Evolutionary conservation across 2,329 filamentous ascomycete genomes (phyloP), one percentile per base, ranked within the genome.

Genomic region (Talaromyces sp.): DNA sequence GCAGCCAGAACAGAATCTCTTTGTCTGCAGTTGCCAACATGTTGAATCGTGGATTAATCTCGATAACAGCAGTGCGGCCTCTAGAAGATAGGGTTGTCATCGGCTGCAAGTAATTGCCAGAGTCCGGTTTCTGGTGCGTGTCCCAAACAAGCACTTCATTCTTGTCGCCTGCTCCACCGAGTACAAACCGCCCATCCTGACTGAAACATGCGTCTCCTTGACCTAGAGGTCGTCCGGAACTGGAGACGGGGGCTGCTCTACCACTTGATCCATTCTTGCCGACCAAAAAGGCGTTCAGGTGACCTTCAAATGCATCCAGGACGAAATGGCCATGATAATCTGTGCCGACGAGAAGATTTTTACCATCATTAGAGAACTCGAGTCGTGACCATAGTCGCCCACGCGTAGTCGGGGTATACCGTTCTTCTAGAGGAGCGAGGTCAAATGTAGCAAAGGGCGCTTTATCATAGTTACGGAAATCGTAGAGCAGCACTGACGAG

Each of bases 301-400:
- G 81, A 39, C 93, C 94, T 41, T 90, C 86, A 70, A 97, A 97
- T 1, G 93, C 89, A 70, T 99, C 94, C n/a, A 99, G 79, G 2
- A 99, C 77, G 68, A 94, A 96, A 73, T 99, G 94, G 0, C 91
- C 91, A 53, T 82, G 82, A 6, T 89, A 90, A 51, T 87, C 89
- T 2, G 93, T 97, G 13, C 89, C 89, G 17, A 99, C 73, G 5
- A 99, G 81, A 50, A 99, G 75, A 60, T 84, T 84, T 69, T 96
- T 96, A 17, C 94, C 94, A 67, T 99, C 94, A 67, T 99, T 99
- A 59, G 90, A 94, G 70, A 99, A 97, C 67, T 96, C 91, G 41
- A 99, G 81, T 65, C 89, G 91, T 1, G 89, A 94, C 94, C 94
- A 99, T 64, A 71, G 73, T 45, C 75, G 68, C 36, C 75, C 75